These are phyloP conservation scores for Penicillium sp. DNA, from an alignment of 2,329 filamentous ascomycete species.

Conservation along the genomic window DNA sequence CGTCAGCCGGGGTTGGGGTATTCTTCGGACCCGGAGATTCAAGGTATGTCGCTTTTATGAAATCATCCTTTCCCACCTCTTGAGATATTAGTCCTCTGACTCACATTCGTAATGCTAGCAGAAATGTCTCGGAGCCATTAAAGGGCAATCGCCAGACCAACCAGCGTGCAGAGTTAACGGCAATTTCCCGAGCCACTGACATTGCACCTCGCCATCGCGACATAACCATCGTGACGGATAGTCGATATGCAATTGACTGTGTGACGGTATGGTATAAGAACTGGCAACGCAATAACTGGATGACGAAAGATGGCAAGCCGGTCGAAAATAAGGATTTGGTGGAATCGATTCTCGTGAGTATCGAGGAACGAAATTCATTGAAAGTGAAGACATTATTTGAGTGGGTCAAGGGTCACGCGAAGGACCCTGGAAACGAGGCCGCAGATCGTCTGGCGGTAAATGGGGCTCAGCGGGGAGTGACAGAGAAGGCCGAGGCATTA, in stretches of 20 bases:
- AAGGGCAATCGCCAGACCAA: slow-evolving; percentile 81
- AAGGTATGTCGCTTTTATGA: slow-evolving; percentile 48
- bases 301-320: slow-evolving; percentile 67
- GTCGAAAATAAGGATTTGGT: slow-evolving; percentile 91
- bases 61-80: too few relatives aligned
- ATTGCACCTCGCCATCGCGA: slow-evolving; percentile 69
- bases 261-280: slow-evolving; percentile 79
- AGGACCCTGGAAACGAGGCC: slow-evolving; percentile 73
- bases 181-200: slow-evolving; percentile 81
- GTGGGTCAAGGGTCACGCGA: slow-evolving; percentile 88
- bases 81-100: slow-evolving; percentile 16
- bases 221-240: slow-evolving; percentile 84
- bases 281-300: slow-evolving; percentile 80
- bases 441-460: slow-evolving; percentile 78
- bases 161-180: slow-evolving; percentile 92
- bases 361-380: slow-evolving; percentile 68
- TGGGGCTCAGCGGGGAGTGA: slow-evolving; percentile 57
- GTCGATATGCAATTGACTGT: slow-evolving; percentile 87
- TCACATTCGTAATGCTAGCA: slow-evolving; percentile 41
- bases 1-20: slow-evolving; percentile 65
- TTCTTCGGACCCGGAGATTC: slow-evolving; percentile 65
- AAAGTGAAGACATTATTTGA: slow-evolving; percentile 71
- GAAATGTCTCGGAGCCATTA: slow-evolving; percentile 77
- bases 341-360: slow-evolving; percentile 69
- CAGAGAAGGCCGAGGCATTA: slow-evolving; percentile 32